phyloP scores from a whole-genome alignment of 306 rosid genomes.

The Castanea crenata region DNA sequence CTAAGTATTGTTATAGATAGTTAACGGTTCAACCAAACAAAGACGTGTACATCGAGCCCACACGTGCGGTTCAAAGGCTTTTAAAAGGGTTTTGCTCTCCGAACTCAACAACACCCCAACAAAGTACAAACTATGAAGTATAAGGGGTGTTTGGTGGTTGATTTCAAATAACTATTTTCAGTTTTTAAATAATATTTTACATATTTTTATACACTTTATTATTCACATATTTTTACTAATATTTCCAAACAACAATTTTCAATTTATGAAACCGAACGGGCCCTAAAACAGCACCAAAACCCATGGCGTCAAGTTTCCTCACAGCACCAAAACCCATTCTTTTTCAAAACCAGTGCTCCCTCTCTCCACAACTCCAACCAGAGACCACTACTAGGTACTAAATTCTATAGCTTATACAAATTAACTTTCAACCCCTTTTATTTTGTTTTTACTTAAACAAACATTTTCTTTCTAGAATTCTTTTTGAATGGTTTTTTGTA shows the following conservation, averaged over 20 bases:
- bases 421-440: background rate
- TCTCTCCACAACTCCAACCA: slow-evolving; percentile 41
- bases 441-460: background rate
- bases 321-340: slow-evolving; percentile 50
- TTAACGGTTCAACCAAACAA: background rate
- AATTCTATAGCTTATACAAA: background rate
- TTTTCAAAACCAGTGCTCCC: slow-evolving; percentile 33
- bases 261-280: too few relatives aligned
- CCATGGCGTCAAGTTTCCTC: slow-evolving; percentile 79
- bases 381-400: slow-evolving; percentile 38
- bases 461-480: background rate
- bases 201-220: too few relatives aligned
- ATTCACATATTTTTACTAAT: too few relatives aligned
- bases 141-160: too few relatives aligned
- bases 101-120: too few relatives aligned
- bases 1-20: background rate
- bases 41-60: background rate
- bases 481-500: slow-evolving; percentile 8
- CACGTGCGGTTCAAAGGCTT: background rate
- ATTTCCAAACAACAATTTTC: too few relatives aligned
- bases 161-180: too few relatives aligned
- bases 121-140: background rate
- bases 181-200: too few relatives aligned
- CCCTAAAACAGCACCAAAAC: background rate
- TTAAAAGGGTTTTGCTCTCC: background rate